Base-by-base conservation (phyloP, 768 basidiomycete genomes). In the Candolleomyces aberdarensis region DNA sequence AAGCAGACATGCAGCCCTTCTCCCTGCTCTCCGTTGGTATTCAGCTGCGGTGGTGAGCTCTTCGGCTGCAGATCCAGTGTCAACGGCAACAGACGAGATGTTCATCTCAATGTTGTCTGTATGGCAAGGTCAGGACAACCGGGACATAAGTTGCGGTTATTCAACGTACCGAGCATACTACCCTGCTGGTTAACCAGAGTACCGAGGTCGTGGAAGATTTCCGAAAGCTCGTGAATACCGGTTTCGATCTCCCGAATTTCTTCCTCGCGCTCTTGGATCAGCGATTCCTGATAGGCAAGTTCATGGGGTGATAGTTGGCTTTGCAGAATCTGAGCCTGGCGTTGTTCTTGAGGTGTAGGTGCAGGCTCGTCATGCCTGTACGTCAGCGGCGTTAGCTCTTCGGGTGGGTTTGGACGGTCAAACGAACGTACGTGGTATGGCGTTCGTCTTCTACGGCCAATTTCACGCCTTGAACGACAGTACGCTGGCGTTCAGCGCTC, bases 231-330 rank as follows among this genome's bases (percentile, higher is more conserved):
- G 68, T 96, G 94, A 58, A 99, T 98, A 7, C 97, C 96, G 7
- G 86, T 88, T 74, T 99, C 97, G 56, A 99, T 99, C 70, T 98
- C 95, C 55, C 91, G 85, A 58, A 98, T 98, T 69, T 98, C 97
- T 0, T 81, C 81, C 72, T 99, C 96, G 17, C 97, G 89, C 70
- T 99, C 97, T 56, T 90, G 88, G 57, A 97, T 94, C 41, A 98
- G 77, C 10, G 93, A 92, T 71, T 99, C 96, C 72, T 98, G 97
- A 71, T 96, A 96, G 14, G 93, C 93, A 22, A 98, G 83, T 74
- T 98, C 96, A 62, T 92, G 90, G 0, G 92, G 91, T 1, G 91
- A 93, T n/a, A 94, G 76, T 62, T 89, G 88, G 6, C 77, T 77
- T 68, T 92, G 88, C 31, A 92, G 71, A 0, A 86, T 74, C 66